phyloP scores from a whole-genome alignment of 1,139 yeast species.

The Scheffersomyces stambukii region DNA sequence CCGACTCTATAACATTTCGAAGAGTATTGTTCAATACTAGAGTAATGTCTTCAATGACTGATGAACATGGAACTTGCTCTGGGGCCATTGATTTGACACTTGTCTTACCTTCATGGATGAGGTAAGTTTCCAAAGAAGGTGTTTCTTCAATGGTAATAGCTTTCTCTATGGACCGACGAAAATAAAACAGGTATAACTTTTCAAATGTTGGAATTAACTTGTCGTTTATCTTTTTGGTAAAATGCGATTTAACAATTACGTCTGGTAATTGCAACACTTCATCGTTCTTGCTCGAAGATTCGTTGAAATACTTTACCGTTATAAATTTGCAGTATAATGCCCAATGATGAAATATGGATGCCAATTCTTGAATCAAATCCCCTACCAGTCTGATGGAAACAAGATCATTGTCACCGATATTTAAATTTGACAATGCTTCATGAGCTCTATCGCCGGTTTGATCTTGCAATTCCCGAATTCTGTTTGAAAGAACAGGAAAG shows the following conservation, averaged over 20 bases:
- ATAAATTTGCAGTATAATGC: conserved; percentile 74
- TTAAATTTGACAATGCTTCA: conserved; percentile 9
- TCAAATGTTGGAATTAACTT: conserved; percentile 62
- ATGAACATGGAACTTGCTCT: conserved; percentile 67
- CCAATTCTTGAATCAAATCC: conserved; percentile 60
- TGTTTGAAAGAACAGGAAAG: conserved; percentile 44
- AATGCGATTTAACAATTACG: conserved; percentile 57
- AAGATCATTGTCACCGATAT: conserved; percentile 30
- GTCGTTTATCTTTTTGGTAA: conserved; percentile 53
- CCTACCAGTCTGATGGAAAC: conserved; percentile 46
- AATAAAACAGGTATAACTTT: conserved; percentile 57
- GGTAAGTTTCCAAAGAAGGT: conserved; percentile 43
- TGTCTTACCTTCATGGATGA: conserved; percentile 12
- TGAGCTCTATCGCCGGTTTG: conserved; percentile 11
- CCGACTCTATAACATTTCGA: conserved; percentile 56
- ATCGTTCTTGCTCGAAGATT: conserved; percentile 5
- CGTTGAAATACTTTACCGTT: conserved; percentile 53
- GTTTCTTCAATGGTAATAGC: conserved; percentile 77
- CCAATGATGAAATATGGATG: conserved; percentile 84
- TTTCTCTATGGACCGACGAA: conserved; percentile 76
- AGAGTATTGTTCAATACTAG: conserved; percentile 67
- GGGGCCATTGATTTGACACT: conserved; percentile 20
- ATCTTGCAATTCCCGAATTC: conserved; percentile 17
- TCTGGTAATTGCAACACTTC: conserved; percentile 39
- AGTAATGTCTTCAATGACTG: conserved; percentile 83